Evolutionary conservation across 164 flowering plant species (phyloP).

Genomic region (Vitis vinifera): ASM3070453v1 NC_081816.1:2464501-2465000

Average conservation of each 20-base stretch:
- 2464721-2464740: constrained; percentile 77
- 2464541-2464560: neutral
- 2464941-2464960: constrained; percentile 15
- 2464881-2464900: constrained; percentile 8
- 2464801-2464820: constrained; percentile 33
- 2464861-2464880: constrained; percentile 13
- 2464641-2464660: too few relatives aligned
- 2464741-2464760: constrained; percentile 73
- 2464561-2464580: too few relatives aligned
- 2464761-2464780: constrained; percentile 71
- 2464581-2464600: too few relatives aligned
- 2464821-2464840: constrained; percentile 1
- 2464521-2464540: neutral
- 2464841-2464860: constrained; percentile 15
- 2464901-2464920: constrained; percentile 12
- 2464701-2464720: constrained; percentile 42
- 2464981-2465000: constrained; percentile 15
- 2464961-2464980: constrained; percentile 15
- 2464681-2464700: neutral
- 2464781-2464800: constrained; percentile 45
- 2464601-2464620: too few relatives aligned
- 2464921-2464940: neutral
- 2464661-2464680: neutral
- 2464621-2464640: too few relatives aligned
- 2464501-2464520: neutral